phyloP scores from a whole-genome alignment of 2,329 filamentous ascomycete species.

The Aspergillus eucalypticola region DNA sequence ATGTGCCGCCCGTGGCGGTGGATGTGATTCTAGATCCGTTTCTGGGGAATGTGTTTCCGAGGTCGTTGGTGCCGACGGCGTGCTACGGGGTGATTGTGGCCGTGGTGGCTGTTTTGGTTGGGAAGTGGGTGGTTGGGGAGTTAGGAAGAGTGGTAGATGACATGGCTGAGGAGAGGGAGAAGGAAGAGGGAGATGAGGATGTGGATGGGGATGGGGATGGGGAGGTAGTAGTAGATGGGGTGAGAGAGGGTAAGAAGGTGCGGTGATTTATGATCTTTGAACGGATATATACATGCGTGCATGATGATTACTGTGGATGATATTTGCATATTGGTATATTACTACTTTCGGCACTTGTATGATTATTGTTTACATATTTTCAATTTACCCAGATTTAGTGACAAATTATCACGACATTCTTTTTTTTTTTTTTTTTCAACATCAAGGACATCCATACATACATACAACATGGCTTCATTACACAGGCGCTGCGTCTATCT shows the following conservation, averaged over 20 bases:
- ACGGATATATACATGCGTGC: not conserved
- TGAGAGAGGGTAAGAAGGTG: conserved; percentile 23
- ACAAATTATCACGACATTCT: too few species aligned
- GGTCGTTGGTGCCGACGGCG: conserved; percentile 71
- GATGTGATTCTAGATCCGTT: conserved; percentile 88
- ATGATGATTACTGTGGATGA: not conserved
- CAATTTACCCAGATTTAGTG: too few species aligned
- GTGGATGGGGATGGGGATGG: not conserved
- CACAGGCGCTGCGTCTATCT: not conserved
- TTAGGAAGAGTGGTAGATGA: conserved; percentile 26
- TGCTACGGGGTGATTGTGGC: conserved; percentile 67
- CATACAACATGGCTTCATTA: not conserved
- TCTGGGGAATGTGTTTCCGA: conserved; percentile 74
- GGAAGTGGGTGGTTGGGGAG: conserved; percentile 27
- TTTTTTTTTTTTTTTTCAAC: too few species aligned
- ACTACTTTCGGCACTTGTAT: too few species aligned
- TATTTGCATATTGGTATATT: not conserved
- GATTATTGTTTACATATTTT: too few species aligned
- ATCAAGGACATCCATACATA: too few species aligned
- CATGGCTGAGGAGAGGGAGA: not conserved
- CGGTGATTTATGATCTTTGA: not conserved
- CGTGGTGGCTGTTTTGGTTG: conserved; percentile 51
- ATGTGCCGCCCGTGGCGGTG: conserved; percentile 70
- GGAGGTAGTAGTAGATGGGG: conserved; percentile 9
- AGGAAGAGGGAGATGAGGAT: conserved; percentile 19